A percentile compares a stretch with the other conserved stretches of the same genome.
These are phyloP conservation scores for Microascus cirrosus DNA, from an alignment of 2,329 filamentous ascomycete species.

Conservation along the genomic window DNA sequence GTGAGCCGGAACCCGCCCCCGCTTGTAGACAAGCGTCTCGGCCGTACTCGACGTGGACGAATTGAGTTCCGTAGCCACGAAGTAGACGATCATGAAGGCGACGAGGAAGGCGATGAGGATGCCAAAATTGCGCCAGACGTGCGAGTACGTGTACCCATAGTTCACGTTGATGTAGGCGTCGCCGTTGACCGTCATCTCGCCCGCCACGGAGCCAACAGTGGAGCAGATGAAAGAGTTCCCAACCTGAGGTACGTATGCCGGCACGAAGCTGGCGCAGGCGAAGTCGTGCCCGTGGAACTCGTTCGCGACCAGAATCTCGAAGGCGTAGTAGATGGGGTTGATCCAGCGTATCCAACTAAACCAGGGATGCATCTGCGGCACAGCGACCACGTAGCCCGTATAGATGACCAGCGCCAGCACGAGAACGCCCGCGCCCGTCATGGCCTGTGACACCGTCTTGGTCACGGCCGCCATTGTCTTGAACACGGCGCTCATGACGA, in stretches of 20 bases:
- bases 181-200: constrained; percentile 42
- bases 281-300: constrained; percentile 54
- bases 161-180: constrained; percentile 46
- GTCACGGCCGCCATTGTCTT: constrained; percentile 62
- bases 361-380: constrained; percentile 57
- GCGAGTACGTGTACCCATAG: constrained; percentile 43
- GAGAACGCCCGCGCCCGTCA: constrained; percentile 39
- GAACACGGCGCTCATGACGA: constrained; percentile 70
- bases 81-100: constrained; percentile 53
- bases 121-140: constrained; percentile 59
- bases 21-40: constrained; percentile 58
- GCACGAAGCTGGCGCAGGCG: constrained; percentile 39
- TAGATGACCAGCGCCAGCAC: constrained; percentile 49
- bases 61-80: constrained; percentile 53
- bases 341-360: constrained; percentile 67
- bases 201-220: constrained; percentile 41
- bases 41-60: constrained; percentile 51
- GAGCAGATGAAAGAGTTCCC: constrained; percentile 38
- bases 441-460: constrained; percentile 49
- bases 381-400: constrained; percentile 44
- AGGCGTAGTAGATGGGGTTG: constrained; percentile 63
- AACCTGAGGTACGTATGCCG: constrained; percentile 31
- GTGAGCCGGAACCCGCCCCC: constrained; percentile 24
- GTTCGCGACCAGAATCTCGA: constrained; percentile 62
- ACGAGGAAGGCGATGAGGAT: constrained; percentile 55